These are phyloP conservation scores for Sporothrix pallida DNA, from an alignment of 2,329 filamentous ascomycete species.

Conservation along the genomic window DNA sequence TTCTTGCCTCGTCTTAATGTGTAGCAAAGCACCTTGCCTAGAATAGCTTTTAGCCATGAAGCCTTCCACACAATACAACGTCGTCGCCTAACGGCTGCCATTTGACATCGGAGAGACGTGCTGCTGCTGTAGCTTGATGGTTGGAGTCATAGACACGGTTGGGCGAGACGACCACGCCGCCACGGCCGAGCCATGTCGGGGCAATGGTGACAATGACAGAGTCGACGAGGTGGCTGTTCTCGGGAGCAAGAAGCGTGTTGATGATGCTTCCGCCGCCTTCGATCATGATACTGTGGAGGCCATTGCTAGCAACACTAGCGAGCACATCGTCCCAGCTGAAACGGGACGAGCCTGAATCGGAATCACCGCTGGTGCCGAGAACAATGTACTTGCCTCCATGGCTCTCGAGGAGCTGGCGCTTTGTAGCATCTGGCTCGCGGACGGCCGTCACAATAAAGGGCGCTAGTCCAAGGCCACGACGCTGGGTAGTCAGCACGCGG, in stretches of 20 bases:
- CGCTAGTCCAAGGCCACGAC: constrained; percentile 69
- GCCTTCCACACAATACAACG: constrained; percentile 76
- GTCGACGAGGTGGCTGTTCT: constrained; percentile 65
- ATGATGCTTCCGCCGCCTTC: constrained; percentile 86
- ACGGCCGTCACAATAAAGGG: constrained; percentile 72
- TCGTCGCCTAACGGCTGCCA: constrained; percentile 85
- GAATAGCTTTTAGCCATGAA: constrained; percentile 35
- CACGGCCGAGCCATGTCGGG: constrained; percentile 85
- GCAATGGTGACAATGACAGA: constrained; percentile 88
- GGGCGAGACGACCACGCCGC: constrained; percentile 80
- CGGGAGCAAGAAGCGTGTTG: constrained; percentile 74
- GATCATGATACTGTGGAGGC: constrained; percentile 82
- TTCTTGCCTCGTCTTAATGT: neutral
- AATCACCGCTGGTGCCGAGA: constrained; percentile 41
- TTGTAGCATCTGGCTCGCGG: constrained; percentile 53
- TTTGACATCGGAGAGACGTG: constrained; percentile 67
- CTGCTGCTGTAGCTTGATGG: constrained; percentile 63
- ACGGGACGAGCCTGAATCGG: constrained; percentile 45
- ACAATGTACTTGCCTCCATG: constrained; percentile 61
- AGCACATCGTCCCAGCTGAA: constrained; percentile 72
- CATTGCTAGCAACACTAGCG: constrained; percentile 59
- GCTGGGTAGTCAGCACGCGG: constrained; percentile 70
- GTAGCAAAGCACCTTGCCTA: neutral
- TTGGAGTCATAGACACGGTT: constrained; percentile 57
- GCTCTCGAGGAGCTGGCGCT: constrained; percentile 51